Evolutionary conservation across 441 rosid genomes (phyloP).

Genomic region (Aleurites moluccanus): DNA sequence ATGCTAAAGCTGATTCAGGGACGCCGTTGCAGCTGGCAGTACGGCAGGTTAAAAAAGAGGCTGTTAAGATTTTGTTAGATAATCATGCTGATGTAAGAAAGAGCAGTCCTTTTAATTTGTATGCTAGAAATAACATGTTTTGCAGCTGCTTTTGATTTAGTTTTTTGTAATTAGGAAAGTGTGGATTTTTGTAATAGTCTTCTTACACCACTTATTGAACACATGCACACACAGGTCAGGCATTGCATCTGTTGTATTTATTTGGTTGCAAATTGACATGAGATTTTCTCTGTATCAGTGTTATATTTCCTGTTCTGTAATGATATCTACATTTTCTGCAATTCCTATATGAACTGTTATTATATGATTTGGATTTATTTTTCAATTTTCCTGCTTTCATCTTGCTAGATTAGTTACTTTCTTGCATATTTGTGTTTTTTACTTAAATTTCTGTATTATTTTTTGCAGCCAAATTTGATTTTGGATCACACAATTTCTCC

Average conservation of each 20-base stretch:
- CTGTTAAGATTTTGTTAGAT: constrained; percentile 21
- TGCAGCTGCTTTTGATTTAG: not conserved
- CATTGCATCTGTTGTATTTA: not conserved
- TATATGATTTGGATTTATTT: not conserved
- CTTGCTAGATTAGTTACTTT: not conserved
- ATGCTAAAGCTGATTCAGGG: constrained; percentile 16
- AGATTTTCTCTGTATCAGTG: not conserved
- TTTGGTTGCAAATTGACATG: not conserved
- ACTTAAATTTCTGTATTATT: not conserved
- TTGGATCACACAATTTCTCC: not conserved
- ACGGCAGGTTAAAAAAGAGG: not conserved
- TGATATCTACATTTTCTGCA: not conserved
- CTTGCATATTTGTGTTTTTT: not conserved
- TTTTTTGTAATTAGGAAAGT: no score
- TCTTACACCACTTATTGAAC: no score
- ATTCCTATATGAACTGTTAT: not conserved
- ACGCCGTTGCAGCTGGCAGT: constrained; percentile 22
- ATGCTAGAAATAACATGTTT: not conserved
- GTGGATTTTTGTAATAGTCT: not conserved
- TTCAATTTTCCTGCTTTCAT: not conserved
- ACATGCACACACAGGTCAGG: not conserved
- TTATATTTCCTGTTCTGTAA: no score
- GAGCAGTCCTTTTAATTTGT: not conserved
- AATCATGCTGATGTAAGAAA: constrained; percentile 24
- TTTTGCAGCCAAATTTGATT: constrained; percentile 16